Conservation (phyloP, 176 grass and related monocot genomes). For the Bolboschoenus planiculmis region DNA sequence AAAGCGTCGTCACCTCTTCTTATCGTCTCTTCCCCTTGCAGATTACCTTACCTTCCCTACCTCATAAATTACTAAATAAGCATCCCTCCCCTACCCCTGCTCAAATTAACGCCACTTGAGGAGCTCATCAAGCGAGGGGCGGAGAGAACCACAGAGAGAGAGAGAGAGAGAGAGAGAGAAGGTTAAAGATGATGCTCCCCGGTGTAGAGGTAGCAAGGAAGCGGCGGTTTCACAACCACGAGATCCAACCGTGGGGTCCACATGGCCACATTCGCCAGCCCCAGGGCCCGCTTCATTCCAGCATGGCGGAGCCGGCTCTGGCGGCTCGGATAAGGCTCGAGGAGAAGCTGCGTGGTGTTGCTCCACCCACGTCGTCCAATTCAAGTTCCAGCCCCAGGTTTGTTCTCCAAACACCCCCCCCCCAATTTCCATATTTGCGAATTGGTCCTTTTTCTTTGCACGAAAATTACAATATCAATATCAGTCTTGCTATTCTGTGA, state of each 20-base stretch:
- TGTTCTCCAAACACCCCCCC: not conserved
- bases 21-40: not conserved
- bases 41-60: not conserved
- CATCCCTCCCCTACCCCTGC: not conserved
- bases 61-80: not conserved
- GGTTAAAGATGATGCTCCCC: constrained; percentile 45
- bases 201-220: constrained; percentile 73
- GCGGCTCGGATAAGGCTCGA: constrained; percentile 66
- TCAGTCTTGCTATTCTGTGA: not conserved
- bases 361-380: constrained; percentile 13
- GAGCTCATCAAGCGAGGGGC: no score
- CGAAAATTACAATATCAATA: not conserved
- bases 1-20: not conserved
- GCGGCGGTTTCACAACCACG: constrained; percentile 62
- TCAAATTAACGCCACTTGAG: not conserved
- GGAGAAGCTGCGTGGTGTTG: constrained; percentile 58
- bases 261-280: constrained; percentile 11
- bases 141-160: not conserved
- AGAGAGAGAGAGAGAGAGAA: not conserved
- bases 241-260: not conserved
- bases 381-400: constrained; percentile 23
- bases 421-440: not conserved
- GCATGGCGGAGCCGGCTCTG: constrained; percentile 38
- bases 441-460: not conserved
- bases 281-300: not conserved